Base-by-base conservation (phyloP, 768 basidiomycete genomes). In the Coprinellus aureogranulatus region DNA sequence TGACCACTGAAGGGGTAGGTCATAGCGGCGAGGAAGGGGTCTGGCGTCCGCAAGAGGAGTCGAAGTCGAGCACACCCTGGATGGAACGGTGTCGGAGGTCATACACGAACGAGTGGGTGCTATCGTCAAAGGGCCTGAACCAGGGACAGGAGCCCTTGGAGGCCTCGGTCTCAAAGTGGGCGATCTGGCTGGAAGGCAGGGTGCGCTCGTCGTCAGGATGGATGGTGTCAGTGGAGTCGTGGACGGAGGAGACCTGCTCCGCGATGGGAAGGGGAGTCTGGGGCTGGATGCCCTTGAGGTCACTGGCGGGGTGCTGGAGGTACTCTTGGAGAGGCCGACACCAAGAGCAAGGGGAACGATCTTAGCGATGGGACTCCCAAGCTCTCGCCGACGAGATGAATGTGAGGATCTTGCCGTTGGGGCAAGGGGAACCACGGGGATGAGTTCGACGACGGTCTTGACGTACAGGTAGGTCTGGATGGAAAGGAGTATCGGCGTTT, bases 1-100 rank as follows among this genome's bases (percentile, higher is more conserved):
- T 98, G 96, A 20, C 97, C 96, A 69, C 96, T 96, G 75, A 99
- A 99, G 70, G 96, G 97, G 75, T 99, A 99, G 71, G 98, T 97
- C 96, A 99, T 99, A 40, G 97, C 97, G 27, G 97, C 95, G 62
- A 98, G 47, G 88, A 90, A 37, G 97, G 94, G n/a, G 89, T 82
- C 46, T 83, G 73, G 61, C 97, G 91, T 18, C 95, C 95, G 77
- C 97, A 99, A 14, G 93, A 94, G 78, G 88, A 99, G 81, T 99
- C 97, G 64, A 99, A 99, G 83, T 99, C 97, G 59, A 99, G 88
- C 81, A 84, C 83, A 60, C 82, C 97, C 74, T 99, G 97, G 72
- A 99, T 98, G 28, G 97, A 97, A 69, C 97, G 94, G 47, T 97
- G 97, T 77, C 98, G 97, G 61, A 98, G 91, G 73, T 96, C 97